Base-by-base conservation (phyloP, 2,329 filamentous ascomycete species). In the Hypoxylon sp. region DNA sequence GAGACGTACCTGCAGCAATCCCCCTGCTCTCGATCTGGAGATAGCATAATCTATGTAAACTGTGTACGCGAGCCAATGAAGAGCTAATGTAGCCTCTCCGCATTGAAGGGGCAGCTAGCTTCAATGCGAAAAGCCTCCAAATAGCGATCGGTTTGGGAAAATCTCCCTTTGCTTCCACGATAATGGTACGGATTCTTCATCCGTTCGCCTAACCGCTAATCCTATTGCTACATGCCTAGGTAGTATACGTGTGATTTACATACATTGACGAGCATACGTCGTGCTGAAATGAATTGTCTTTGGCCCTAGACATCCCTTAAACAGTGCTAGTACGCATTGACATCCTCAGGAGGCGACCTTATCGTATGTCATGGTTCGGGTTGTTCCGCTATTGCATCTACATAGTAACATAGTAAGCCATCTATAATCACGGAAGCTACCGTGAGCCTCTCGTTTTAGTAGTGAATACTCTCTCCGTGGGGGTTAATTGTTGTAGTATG, bases 1-100 rank as follows among this genome's bases (percentile, higher is more conserved):
- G 66, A 69, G 65, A 68, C 63, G 75, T 76, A 76, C 75, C 75
- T 76, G 75, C 75, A 73, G 73, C 63, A 68, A 35, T 53, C 71
- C 74, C 74, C 73, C 71, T 74, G 74, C 59, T 51, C 62, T 54
- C 64, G 72, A 74, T 75, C 74, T 75, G 54, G 37, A 58, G 50
- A 63, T 59, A 60, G 37, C 50, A 63, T 65, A 42, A 52, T 56
- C 51, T 46, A 57, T 54, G 42, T 46, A 53, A 35, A 60, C 35
- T 54, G 29, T 29, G 39, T 64, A 69, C 31, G 60, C 66, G 66
- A 67, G 29, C 69, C 69, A 71, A 71, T 71, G 42, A 66, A 33
- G 22, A 57, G n/a, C 17, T 26, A 17, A 33, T 42, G 19, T 52
- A 9, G 13, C 37, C 61, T 65, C 69, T 71, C 69, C 66, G 67